These are phyloP conservation scores for Gossypium lobatum DNA, from an alignment of 441 rosid species.

Conservation along the genomic window DNA sequence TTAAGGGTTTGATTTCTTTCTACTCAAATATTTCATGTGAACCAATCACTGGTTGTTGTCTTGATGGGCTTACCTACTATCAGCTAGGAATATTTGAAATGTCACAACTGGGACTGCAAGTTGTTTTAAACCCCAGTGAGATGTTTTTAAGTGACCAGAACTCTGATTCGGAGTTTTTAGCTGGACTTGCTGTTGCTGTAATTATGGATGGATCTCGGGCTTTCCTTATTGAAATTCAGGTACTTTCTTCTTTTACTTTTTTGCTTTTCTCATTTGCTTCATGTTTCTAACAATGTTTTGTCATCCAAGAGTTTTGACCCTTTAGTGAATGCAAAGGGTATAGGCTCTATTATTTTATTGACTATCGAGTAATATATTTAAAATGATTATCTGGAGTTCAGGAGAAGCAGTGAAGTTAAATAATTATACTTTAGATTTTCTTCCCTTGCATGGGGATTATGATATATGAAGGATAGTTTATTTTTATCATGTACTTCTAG, in stretches of 20 bases:
- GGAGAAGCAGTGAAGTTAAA: no score
- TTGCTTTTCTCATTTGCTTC: slow-evolving; percentile 5
- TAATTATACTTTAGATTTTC: background rate
- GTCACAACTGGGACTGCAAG: slow-evolving; percentile 69
- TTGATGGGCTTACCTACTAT: slow-evolving; percentile 17
- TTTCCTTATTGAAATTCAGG: slow-evolving; percentile 94
- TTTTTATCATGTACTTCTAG: background rate
- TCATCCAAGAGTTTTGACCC: background rate
- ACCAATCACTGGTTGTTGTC: background rate
- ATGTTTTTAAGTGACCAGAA: slow-evolving; percentile 72
- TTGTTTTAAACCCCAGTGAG: slow-evolving; percentile 78
- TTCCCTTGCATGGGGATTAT: background rate
- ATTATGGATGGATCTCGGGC: slow-evolving; percentile 85
- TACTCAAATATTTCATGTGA: background rate
- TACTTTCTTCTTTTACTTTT: slow-evolving; percentile 11
- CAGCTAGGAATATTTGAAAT: slow-evolving; percentile 97
- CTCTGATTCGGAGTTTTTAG: slow-evolving; percentile 72
- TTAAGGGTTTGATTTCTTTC: background rate
- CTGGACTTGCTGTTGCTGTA: slow-evolving; percentile 87
- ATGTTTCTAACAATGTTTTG: background rate
- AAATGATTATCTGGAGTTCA: background rate
- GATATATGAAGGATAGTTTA: background rate
- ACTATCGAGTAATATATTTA: background rate
- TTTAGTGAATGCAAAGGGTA: background rate
- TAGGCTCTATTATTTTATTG: background rate